Evolutionary conservation across 2,329 filamentous ascomycete genomes (phyloP), one percentile per base, ranked within the genome.

Genomic region (Xylariaceae sp.): DNA sequence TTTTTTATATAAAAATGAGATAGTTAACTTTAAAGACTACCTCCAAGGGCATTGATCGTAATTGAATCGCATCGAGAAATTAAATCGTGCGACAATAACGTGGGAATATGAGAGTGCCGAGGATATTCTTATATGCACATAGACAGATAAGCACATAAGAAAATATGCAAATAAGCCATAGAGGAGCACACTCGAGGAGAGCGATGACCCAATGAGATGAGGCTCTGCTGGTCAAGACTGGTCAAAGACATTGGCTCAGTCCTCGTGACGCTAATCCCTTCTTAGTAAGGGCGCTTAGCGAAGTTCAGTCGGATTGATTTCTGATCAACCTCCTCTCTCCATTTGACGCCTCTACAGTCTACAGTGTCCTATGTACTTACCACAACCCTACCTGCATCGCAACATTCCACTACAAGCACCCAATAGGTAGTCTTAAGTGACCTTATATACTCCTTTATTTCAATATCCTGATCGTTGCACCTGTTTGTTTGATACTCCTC

Each of bases 261-360:
- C 12, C 19, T 36, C 47, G 24, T 26, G 16, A 44, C 58, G 49
- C 63, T 65, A 65, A 39, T 33, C 63, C 51, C 1, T 21, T 62
- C 58, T 12, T 29, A 52, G 63, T 60, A 60, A 63, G 39, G 45
- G 60, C 53, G 56, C 49, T 60, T 60, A 60, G 58, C 55, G 40
- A 59, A 46, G 50, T 62, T 57, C n/a, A n/a, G 52, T 61, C 57
- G 54, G 54, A 57, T 56, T 60, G 59, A 62, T 56, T 64, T 62
- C 62, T 65, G 61, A 58, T 55, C 58, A 62, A 56, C 62, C 57
- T 55, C 56, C 60, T 61, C 57, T 52, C 53, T 46, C 33, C n/a
- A n/a, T n/a, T n/a, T n/a, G n/a, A n/a, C n/a, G n/a, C n/a, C n/a
- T n/a, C n/a, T n/a, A n/a, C n/a, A n/a, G n/a, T n/a, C n/a, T n/a